Evolutionary conservation across 805 yeast species (phyloP), one percentile per base, ranked within the genome.

Genomic region (Spathaspora passalidarum): DNA sequence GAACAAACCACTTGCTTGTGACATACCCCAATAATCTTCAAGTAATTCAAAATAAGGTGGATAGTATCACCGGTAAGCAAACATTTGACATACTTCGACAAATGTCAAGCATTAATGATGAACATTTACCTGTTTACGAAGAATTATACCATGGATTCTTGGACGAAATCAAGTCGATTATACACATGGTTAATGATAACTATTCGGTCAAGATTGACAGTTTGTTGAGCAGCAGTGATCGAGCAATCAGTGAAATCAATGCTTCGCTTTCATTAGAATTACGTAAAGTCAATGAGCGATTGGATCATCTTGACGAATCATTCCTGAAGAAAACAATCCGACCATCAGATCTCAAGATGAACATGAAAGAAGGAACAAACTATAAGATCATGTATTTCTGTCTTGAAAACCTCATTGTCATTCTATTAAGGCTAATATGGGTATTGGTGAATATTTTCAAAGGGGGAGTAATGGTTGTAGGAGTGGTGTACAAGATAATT

Each of bases 201-300:
- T 75, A 76, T 49, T 77, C 84, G 0, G 73, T 74, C 45, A 73
- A 72, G 56, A 74, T 84, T 34, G 90, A 85, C 55, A 81, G 78
- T 42, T 58, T 84, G 45, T 65, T 85, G 39, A 80, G 84, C 13
- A 69, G 74, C 32, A 80, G 86, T 43, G 90, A 85, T 62, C 68
- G 91, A 51, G 76, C 85, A 9, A 78, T 82, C 47, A 85, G 88
- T 49, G 91, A 84, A 56, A 80, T 86, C 44, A 86, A 82, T 59
- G 85, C 92, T 0, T 81, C 89, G 1, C 61, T 84, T 37, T 75
- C 88, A 9, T 63, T 86, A 49, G 84, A 82, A 52, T 65, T 85
- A 22, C 67, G 86, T 17, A 76, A 75, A 47, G 61, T 81, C 4
- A 68, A 68, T 45, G 86, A 82, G 59, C 65, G 67, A 41, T 54